A percentile compares a stretch with the other conserved stretches of the same genome.
These are phyloP conservation scores for Chlamydomonas schloesseri DNA, from an alignment of 139 green algal genomes.

Conservation along the genomic window DNA sequence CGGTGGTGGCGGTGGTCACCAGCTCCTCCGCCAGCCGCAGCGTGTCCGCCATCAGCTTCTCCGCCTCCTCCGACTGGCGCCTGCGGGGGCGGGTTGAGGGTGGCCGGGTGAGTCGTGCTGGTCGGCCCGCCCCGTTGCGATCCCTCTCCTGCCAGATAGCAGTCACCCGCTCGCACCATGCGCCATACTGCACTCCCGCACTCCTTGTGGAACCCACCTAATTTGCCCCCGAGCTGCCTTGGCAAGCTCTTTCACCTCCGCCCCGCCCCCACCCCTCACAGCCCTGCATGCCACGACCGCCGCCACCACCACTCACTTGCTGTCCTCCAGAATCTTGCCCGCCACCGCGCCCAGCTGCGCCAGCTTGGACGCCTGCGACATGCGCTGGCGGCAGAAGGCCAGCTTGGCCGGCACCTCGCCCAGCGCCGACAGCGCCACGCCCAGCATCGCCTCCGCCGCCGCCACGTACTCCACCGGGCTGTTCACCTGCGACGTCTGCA, in stretches of 20 bases:
- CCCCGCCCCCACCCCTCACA: background rate
- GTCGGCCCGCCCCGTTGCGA: too few species aligned
- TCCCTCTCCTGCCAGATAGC: too few species aligned
- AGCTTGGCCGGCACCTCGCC: constrained; percentile 55
- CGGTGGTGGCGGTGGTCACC: background rate
- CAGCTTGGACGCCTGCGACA: constrained; percentile 56
- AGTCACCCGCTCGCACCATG: too few species aligned
- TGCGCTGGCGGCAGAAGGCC: constrained; percentile 51
- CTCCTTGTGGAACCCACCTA: too few species aligned
- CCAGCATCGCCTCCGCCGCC: constrained; percentile 40
- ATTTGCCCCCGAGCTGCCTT: too few species aligned
- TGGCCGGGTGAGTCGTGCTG: too few species aligned
- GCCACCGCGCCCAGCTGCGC: constrained; percentile 34
- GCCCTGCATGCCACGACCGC: background rate
- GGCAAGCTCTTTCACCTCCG: too few species aligned
- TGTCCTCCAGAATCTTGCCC: constrained; percentile 30
- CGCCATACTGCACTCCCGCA: too few species aligned
- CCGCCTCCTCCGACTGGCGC: constrained; percentile 33
- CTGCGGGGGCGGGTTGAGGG: background rate
- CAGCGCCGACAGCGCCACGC: constrained; percentile 48
- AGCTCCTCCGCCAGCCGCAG: constrained; percentile 45
- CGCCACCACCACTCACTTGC: constrained; percentile 9
- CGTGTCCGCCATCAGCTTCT: constrained; percentile 49
- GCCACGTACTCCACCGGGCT: constrained; percentile 39
- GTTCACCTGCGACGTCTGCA: constrained; percentile 15